These are phyloP conservation scores for Hypoxylon sp. DNA, from an alignment of 2,329 filamentous ascomycete genomes.

Conservation along the genomic window DNA sequence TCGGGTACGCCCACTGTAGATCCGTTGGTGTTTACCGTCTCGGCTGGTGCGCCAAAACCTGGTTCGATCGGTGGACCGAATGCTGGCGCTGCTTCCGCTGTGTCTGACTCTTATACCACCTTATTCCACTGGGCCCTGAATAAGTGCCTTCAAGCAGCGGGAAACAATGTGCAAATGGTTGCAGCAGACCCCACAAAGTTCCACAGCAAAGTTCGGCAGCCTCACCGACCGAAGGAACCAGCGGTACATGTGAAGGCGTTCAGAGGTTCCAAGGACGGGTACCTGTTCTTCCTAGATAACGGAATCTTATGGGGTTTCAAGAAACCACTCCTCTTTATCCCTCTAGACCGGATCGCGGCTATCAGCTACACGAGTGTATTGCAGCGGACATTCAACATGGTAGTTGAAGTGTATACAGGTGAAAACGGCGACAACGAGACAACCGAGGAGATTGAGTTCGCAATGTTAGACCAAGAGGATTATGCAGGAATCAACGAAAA, in stretches of 20 bases:
- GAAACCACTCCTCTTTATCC: conserved; percentile 76
- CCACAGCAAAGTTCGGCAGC: conserved; percentile 69
- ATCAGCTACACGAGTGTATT: conserved; percentile 78
- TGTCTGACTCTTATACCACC: conserved; percentile 71
- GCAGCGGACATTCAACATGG: conserved; percentile 78
- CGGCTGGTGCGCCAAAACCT: conserved; percentile 72
- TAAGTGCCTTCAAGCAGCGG: conserved; percentile 65
- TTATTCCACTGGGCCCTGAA: conserved; percentile 74
- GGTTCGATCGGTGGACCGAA: conserved; percentile 69
- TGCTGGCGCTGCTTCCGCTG: conserved; percentile 64
- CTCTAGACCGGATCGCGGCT: conserved; percentile 71
- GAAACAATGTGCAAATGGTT: conserved; percentile 65
- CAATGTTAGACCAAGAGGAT: conserved; percentile 79
- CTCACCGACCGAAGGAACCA: conserved; percentile 72
- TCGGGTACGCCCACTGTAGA: conserved; percentile 63
- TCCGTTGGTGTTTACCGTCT: conserved; percentile 75
- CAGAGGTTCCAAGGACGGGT: conserved; percentile 78
- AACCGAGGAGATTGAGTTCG: conserved; percentile 76
- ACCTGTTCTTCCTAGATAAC: conserved; percentile 75
- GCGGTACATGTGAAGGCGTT: conserved; percentile 77
- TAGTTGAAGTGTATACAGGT: conserved; percentile 70
- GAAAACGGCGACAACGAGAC: conserved; percentile 60
- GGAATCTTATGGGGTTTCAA: conserved; percentile 80
- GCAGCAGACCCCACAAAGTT: conserved; percentile 70
- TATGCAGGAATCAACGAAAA: conserved; percentile 73